phyloP scores from a whole-genome alignment of 805 yeast genomes.

The Barnettozyma wickerhamii region DNA sequence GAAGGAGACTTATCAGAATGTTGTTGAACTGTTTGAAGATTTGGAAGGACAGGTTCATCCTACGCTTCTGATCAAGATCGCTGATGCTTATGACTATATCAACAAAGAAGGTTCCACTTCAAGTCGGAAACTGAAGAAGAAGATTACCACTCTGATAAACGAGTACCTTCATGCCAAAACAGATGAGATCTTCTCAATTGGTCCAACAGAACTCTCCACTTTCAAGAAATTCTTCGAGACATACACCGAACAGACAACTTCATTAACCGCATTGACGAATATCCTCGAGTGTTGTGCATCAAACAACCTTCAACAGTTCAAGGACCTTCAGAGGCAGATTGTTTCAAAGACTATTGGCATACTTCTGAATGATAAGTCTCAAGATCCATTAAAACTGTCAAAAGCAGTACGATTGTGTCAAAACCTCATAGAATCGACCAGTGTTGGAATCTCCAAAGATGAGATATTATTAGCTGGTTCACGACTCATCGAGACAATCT shows the following conservation, averaged over 20 bases:
- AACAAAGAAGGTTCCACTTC: neutral
- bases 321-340: neutral
- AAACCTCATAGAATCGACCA: neutral
- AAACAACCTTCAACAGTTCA: neutral
- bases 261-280: neutral
- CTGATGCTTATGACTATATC: neutral
- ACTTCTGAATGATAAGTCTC: neutral
- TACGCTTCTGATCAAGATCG: slow-evolving; percentile 1
- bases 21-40: slow-evolving; percentile 5
- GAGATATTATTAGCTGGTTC: slow-evolving; percentile 2
- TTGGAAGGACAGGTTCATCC: slow-evolving; percentile 1
- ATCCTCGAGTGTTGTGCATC: slow-evolving; percentile 1
- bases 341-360: neutral
- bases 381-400: neutral
- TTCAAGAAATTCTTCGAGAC: neutral
- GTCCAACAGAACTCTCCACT: neutral
- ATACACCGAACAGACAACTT: neutral
- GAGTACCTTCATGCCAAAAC: neutral
- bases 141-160: neutral
- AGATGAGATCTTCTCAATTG: slow-evolving; percentile 5
- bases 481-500: neutral
- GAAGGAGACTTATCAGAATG: slow-evolving; percentile 2
- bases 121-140: neutral
- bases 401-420: neutral
- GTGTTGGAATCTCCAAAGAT: neutral